These are phyloP conservation scores for Penicillium odoratum DNA, from an alignment of 495 filamentous ascomycete species.

Conservation along the genomic window DNA sequence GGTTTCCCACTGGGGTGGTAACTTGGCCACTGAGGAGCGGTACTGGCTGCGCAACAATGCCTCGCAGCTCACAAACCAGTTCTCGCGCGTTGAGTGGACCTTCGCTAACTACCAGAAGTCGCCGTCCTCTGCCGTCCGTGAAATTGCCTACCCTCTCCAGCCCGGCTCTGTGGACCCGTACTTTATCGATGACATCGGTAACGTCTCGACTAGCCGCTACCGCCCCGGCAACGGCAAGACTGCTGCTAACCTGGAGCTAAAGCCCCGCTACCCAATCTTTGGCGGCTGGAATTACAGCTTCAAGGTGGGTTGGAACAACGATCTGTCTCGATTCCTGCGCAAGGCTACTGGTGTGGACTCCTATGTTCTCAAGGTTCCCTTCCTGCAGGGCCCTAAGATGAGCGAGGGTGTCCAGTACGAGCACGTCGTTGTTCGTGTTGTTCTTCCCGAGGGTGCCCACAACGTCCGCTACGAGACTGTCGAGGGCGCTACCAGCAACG, in stretches of 20 bases:
- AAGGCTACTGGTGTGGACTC: constrained; percentile 56
- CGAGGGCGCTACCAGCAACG: constrained; percentile 40
- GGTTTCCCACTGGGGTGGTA: constrained; percentile 97
- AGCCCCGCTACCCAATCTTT: constrained; percentile 90
- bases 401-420: constrained; percentile 83
- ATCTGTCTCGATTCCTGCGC: constrained; percentile 72
- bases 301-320: constrained; percentile 89
- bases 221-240: constrained; percentile 65
- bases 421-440: constrained; percentile 72
- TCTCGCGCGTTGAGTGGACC: constrained; percentile 84
- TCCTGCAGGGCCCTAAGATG: constrained; percentile 87
- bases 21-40: constrained; percentile 89
- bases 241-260: constrained; percentile 83
- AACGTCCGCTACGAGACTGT: constrained; percentile 57
- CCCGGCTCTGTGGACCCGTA: constrained; percentile 81
- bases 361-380: constrained; percentile 91
- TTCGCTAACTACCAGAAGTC: constrained; percentile 70
- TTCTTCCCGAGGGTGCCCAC: constrained; percentile 89
- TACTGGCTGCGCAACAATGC: constrained; percentile 87
- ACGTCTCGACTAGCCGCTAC: constrained; percentile 91
- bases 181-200: constrained; percentile 96
- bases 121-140: constrained; percentile 72
- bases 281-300: constrained; percentile 98
- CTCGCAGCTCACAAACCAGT: constrained; percentile 79
- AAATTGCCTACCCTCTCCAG: constrained; percentile 75